phyloP scores from a whole-genome alignment of 805 yeast genomes.

The Cyberlindnera meyerae region DNA sequence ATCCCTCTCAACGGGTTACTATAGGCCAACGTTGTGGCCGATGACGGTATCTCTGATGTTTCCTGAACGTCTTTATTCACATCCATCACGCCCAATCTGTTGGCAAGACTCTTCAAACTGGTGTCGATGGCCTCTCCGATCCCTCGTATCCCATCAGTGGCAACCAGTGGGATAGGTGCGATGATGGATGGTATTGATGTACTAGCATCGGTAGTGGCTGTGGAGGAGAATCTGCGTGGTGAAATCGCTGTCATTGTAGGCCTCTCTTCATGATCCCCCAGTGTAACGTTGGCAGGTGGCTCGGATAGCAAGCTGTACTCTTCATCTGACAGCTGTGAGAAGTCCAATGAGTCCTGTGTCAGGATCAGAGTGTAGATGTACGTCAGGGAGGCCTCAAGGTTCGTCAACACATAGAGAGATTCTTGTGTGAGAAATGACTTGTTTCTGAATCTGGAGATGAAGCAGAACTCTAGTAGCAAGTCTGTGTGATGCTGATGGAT shows the following conservation, averaged over 20 bases:
- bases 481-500: slow-evolving; percentile 12
- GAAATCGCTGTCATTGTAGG: slow-evolving; percentile 2
- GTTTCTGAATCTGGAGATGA: slow-evolving; percentile 23
- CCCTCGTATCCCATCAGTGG: slow-evolving; percentile 3
- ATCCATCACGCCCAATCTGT: too few species aligned
- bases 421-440: slow-evolving; percentile 13
- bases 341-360: slow-evolving; percentile 9
- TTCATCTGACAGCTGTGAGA: slow-evolving; percentile 9
- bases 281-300: not conserved
- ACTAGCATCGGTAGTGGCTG: too few species aligned
- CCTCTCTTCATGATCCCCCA: slow-evolving; percentile 2
- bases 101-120: slow-evolving; percentile 10
- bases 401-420: slow-evolving; percentile 23
- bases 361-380: slow-evolving; percentile 15
- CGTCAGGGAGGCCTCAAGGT: slow-evolving; percentile 24
- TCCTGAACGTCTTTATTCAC: too few species aligned
- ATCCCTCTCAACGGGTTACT: slow-evolving; percentile 20
- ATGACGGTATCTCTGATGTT: not conserved
- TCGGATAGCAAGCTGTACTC: slow-evolving; percentile 12
- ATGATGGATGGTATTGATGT: not conserved
- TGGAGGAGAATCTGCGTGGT: too few species aligned
- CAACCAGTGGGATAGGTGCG: slow-evolving; percentile 4
- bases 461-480: slow-evolving; percentile 19
- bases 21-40: not conserved
- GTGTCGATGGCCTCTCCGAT: slow-evolving; percentile 14